phyloP scores from a whole-genome alignment of 305 asterid genomes.

The Coffea humblotiana region DNA sequence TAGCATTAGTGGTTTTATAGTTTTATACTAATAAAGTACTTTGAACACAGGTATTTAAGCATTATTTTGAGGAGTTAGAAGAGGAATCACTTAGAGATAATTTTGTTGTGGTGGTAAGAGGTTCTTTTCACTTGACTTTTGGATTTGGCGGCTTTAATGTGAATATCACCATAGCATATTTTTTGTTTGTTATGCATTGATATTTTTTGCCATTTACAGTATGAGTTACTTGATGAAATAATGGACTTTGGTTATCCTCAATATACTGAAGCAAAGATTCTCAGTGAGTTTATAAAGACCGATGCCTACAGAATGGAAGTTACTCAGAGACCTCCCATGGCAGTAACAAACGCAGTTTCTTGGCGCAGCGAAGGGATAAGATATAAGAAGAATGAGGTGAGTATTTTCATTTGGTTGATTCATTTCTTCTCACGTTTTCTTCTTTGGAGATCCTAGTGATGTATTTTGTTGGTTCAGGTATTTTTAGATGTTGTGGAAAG shows the following conservation, averaged over 20 bases:
- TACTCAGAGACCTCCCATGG: conserved; percentile 98
- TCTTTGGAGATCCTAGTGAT: neutral
- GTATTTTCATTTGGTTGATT: conserved; percentile 5
- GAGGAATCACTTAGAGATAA: conserved; percentile 98
- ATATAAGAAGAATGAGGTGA: conserved; percentile 90
- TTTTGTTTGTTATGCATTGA: neutral
- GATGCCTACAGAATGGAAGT: conserved; percentile 99
- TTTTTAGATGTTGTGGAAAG: conserved; percentile 96
- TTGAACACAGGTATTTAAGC: conserved; percentile 76
- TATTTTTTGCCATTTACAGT: conserved; percentile 44
- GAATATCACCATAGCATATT: neutral
- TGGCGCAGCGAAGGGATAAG: conserved; percentile 99
- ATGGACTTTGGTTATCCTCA: conserved; percentile 99
- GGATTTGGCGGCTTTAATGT: neutral
- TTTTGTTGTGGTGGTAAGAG: conserved; percentile 91
- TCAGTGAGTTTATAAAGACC: conserved; percentile 96
- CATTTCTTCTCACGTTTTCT: neutral
- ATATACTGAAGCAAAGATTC: conserved; percentile 95
- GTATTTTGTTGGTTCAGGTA: conserved; percentile 31
- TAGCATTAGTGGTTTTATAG: neutral
- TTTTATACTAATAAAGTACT: neutral
- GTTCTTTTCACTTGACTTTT: neutral
- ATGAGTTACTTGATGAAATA: conserved; percentile 94
- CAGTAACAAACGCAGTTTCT: conserved; percentile 97
- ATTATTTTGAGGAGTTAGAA: conserved; percentile 93